Percentiles rank a stretch among this genome's conserved stretches.
phyloP scores from a whole-genome alignment of 2,329 filamentous ascomycete genomes.

The Thermothelomyces thermophilus region DNA sequence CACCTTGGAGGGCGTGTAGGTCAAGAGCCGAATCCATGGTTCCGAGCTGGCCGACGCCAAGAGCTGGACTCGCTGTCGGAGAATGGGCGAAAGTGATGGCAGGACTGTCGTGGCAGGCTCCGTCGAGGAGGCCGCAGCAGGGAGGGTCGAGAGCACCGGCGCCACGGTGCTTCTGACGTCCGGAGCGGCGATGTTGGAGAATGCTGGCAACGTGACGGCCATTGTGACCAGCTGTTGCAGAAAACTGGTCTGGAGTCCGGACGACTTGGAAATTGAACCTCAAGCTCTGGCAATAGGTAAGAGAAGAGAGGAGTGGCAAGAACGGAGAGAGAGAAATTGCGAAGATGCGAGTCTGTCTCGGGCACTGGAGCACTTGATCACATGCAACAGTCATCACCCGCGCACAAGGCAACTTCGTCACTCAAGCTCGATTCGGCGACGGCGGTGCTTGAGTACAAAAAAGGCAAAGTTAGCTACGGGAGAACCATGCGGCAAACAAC shows the following conservation, averaged over 20 bases:
- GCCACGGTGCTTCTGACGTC: constrained; percentile 44
- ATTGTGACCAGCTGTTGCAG: constrained; percentile 1
- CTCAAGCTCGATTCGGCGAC: background rate
- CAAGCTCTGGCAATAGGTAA: background rate
- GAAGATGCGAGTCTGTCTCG: background rate
- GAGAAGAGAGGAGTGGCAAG: background rate
- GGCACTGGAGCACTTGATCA: constrained; percentile 5
- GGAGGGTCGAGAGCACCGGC: constrained; percentile 53
- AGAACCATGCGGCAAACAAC: background rate
- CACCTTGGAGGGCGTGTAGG: constrained; percentile 55
- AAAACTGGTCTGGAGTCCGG: background rate
- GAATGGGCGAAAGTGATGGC: constrained; percentile 57
- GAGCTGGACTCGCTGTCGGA: constrained; percentile 59
- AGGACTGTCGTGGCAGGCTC: constrained; percentile 51
- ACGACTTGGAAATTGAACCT: background rate
- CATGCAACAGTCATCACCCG: constrained; percentile 1
- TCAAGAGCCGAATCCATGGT: constrained; percentile 67
- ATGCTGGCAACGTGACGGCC: constrained; percentile 13
- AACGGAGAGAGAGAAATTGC: background rate
- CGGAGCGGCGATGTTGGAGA: constrained; percentile 36
- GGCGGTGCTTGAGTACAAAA: background rate
- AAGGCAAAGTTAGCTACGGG: background rate
- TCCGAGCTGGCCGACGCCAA: constrained; percentile 54
- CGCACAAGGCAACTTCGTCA: background rate
- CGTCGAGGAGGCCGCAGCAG: constrained; percentile 51